Percentiles rank a stretch among this genome's conserved stretches.
phyloP scores from a whole-genome alignment of 2,329 filamentous ascomycete genomes.

The Diaporthe longicolla region DNA sequence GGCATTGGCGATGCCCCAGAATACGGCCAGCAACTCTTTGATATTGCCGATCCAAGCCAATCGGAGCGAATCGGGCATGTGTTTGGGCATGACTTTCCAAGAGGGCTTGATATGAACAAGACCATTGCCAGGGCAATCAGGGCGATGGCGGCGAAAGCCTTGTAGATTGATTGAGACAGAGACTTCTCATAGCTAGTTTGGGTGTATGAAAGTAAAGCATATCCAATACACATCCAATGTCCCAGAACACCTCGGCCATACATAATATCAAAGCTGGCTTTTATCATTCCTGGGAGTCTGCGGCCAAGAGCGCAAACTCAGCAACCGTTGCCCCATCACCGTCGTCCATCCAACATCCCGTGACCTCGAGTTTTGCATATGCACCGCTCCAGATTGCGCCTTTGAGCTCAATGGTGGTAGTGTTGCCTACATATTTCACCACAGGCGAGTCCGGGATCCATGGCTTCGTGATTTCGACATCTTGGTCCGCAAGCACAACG shows the following conservation, averaged over 20 bases:
- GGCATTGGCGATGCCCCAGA: conserved; percentile 38
- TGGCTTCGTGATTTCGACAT: conserved; percentile 44
- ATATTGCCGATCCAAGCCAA: conserved; percentile 34
- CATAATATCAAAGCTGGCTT: background rate
- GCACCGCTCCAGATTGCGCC: conserved; percentile 34
- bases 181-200: background rate
- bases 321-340: conserved; percentile 33
- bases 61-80: conserved; percentile 39
- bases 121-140: conserved; percentile 39
- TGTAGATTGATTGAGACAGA: conserved; percentile 3
- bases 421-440: conserved; percentile 37
- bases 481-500: conserved; percentile 39
- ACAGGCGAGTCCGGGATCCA: conserved; percentile 39
- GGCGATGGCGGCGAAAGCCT: conserved; percentile 35
- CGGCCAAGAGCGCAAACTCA: conserved; percentile 33
- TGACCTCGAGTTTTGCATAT: conserved; percentile 38
- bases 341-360: conserved; percentile 32
- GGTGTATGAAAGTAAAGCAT: background rate
- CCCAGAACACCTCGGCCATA: background rate
- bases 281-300: background rate
- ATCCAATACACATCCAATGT: conserved; percentile 17
- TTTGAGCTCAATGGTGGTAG: conserved; percentile 30
- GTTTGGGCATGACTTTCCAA: conserved; percentile 40
- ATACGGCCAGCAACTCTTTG: conserved; percentile 38
- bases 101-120: conserved; percentile 40